Conservation (phyloP, 2,329 filamentous ascomycete genomes). For the Sporothrix brunneoviolacea region DNA sequence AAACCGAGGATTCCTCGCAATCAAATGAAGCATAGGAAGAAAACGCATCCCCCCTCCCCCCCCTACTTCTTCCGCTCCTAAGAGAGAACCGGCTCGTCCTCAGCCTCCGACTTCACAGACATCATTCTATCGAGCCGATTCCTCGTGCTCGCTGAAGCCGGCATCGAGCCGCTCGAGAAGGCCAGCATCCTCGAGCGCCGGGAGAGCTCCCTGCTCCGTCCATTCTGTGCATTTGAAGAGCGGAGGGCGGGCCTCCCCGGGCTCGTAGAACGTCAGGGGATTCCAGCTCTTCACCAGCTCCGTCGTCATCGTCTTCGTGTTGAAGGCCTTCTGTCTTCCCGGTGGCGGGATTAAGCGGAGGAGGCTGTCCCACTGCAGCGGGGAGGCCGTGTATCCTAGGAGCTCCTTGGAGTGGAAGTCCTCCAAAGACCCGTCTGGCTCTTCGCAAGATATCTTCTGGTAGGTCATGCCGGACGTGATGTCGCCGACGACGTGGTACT, state of each 20-base stretch:
- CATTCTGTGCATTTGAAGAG: conserved; percentile 4
- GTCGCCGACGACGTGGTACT: conserved; percentile 2
- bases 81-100: no score
- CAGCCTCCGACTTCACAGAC: no score
- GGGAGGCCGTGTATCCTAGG: neutral
- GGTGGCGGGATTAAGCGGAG: neutral
- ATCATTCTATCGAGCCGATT: no score
- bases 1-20: no score
- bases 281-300: neutral
- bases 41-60: no score
- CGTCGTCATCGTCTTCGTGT: neutral
- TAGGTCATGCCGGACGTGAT: conserved; percentile 1
- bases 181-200: neutral
- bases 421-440: neutral
- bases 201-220: neutral
- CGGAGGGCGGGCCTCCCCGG: neutral
- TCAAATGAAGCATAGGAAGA: no score
- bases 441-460: neutral
- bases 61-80: no score
- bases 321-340: conserved; percentile 3
- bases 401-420: neutral
- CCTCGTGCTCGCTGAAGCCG: no score
- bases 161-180: no score
- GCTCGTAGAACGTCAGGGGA: neutral
- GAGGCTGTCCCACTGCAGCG: conserved; percentile 1